Evolutionary conservation across 176 grass and related monocot species (phyloP).

Genomic region (Aegilops sharonensis): DNA sequence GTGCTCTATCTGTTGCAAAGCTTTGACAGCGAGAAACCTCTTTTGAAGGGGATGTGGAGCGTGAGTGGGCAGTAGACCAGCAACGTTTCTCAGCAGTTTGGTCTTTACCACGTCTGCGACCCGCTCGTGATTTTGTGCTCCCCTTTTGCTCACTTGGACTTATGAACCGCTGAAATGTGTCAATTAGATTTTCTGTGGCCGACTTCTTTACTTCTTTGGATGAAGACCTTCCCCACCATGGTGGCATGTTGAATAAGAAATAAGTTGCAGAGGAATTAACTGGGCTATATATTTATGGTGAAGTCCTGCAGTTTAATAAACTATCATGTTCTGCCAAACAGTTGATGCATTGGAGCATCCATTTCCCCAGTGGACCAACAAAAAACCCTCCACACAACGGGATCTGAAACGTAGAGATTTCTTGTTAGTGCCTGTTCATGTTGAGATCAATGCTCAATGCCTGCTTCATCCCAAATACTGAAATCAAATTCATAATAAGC

Average conservation of each 20-base stretch:
- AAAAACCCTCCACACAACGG: conserved; percentile 10
- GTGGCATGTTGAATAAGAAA: conserved; percentile 71
- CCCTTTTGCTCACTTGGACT: conserved; percentile 79
- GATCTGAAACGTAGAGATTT: conserved; percentile 13
- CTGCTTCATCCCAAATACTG: conserved; percentile 23
- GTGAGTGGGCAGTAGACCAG: conserved; percentile 86
- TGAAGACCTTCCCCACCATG: conserved; percentile 94
- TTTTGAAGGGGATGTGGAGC: conserved; percentile 82
- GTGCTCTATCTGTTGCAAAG: conserved; percentile 77
- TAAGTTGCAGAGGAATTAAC: conserved; percentile 22
- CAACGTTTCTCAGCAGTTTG: conserved; percentile 65
- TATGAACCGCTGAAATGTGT: conserved; percentile 86
- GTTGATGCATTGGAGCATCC: neutral
- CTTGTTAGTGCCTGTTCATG: neutral
- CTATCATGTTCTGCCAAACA: conserved; percentile 28
- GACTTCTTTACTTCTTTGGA: conserved; percentile 93
- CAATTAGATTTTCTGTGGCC: conserved; percentile 87
- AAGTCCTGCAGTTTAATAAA: conserved; percentile 22
- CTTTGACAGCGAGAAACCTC: conserved; percentile 95
- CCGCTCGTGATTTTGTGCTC: conserved; percentile 59
- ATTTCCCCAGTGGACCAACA: conserved; percentile 11
- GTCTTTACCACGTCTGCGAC: conserved; percentile 48
- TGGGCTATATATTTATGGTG: conserved; percentile 24
- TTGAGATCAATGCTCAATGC: neutral
- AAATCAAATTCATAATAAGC: conserved; percentile 22